Evolutionary conservation across 2,329 filamentous ascomycete genomes (phyloP), one percentile per base, ranked within the genome.

Genomic region (Mycocentrospora acerina): DNA sequence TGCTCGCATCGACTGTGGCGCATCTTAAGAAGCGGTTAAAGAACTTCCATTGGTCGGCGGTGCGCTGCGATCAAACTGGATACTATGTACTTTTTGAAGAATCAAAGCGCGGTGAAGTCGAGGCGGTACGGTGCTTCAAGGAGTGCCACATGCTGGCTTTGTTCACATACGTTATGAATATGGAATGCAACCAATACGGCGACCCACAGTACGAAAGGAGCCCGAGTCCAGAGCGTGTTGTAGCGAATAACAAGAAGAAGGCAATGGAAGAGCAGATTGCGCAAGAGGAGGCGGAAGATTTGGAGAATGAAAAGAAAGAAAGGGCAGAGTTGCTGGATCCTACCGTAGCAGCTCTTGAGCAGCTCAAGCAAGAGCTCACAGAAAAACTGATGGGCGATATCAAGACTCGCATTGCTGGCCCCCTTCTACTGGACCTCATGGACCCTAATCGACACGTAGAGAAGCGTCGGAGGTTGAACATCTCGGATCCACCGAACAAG

Each of bases 31-130:
- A 91, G 67, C 81, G 91, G 34, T 74, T 97, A 37, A 93, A 91
- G 67, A 82, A 83, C 34, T 95, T 87, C 63, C 76, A 81, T 42
- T 88, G 90, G 69, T 83, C 88, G 48, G 83, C 90, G 33, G 85
- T 98, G 35, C 81, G 89, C 24, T 82, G 87, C 43, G 93, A 98
- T 64, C 81, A 81, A 42, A 85, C 82, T 1, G 93, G 93, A 1
- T 98, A 96, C 67, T 97, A 88, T 63, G 82, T 97, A 35, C 75
- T 90, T n/a, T 98, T 98, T 59, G 81, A 87, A 34, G 85, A 91
- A 55, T 88, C 82, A 2, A 79, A 80, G 37, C 75, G 78, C 7
- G 91, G 91, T 3, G 84, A 90, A 55, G 76, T 83, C 38, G 90
- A 96, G 67, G 85, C 89, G 1, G 84, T 88, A 52, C 79, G 86